Evolutionary conservation across 208 protist species (phyloP), one percentile per base, ranked within the genome.

Genomic region (Wallacemonas collosoma): DNA sequence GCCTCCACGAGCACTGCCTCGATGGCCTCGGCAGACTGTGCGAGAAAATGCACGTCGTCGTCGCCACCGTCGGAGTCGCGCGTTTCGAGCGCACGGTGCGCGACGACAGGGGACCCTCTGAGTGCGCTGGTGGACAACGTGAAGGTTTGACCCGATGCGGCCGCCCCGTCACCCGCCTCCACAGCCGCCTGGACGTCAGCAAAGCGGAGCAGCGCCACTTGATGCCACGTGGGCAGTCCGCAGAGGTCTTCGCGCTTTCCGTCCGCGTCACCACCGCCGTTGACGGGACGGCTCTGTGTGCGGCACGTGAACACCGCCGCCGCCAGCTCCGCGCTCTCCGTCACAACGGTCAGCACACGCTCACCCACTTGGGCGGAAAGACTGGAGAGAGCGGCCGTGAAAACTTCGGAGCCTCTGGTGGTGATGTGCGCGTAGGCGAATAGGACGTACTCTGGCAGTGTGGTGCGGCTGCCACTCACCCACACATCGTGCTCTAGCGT

Each of bases 311-410:
- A 83, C 56, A 39, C 56, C 26, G 66, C 77, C 38, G 36, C 12
- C 7, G 77, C 77, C 56, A 86, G 73, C 39, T 72, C 77, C 4
- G 63, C 8, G 14, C 58, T 68, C 75, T 87, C 81, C 9, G 81
- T 87, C 40, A 71, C 81, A 6, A 87, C 38, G 45, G 53, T 44
- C 15, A 87, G 35, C 5, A 81, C 69, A 4, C 74, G 51, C 7
- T 72, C 71, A 43, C 77, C 78, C n/a, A 68, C 77, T 55, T 79
- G 75, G 39, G 78, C 69, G 12, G 75, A 70, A 17, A 73, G 6
- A 5, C 71, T 68, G 2, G 77, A 78, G 1, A 80, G 58, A 12
- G 81, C 74, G 6, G 81, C 81, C n/a, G 83, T 38, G 2, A 83
- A 57, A 45, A 78, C 77, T 39, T 79, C 73, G 3, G 71, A 76